These are phyloP conservation scores for Chaetoceros muelleri DNA, from an alignment of 108 stramenopile species.

Conservation along the genomic window DNA sequence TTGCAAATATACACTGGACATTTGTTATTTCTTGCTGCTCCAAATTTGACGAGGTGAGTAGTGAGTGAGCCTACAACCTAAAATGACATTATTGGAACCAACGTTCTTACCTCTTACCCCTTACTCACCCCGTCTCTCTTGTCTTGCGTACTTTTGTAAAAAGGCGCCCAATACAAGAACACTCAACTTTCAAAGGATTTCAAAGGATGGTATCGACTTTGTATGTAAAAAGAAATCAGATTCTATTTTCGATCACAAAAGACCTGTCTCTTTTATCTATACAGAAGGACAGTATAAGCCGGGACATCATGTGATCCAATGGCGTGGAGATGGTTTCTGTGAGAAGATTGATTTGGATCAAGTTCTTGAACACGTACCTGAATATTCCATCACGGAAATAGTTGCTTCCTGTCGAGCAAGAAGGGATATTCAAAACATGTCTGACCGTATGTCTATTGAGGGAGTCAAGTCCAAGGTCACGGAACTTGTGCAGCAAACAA, in stretches of 20 bases:
- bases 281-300: conserved; percentile 33
- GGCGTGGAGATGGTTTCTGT: conserved; percentile 37
- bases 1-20: background rate
- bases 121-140: background rate
- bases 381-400: conserved; percentile 27
- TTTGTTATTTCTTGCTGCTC: background rate
- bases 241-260: background rate
- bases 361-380: conserved; percentile 22
- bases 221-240: conserved; percentile 24
- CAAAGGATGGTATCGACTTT: conserved; percentile 40
- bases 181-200: conserved; percentile 37
- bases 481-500: conserved; percentile 37
- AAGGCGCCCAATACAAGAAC: conserved; percentile 42
- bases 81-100: background rate
- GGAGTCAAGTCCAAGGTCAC: conserved; percentile 17
- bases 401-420: conserved; percentile 12
- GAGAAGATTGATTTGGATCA: conserved; percentile 17
- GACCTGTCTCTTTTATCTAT: conserved; percentile 25
- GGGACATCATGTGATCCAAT: conserved; percentile 43
- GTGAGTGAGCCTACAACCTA: background rate
- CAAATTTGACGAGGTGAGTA: background rate
- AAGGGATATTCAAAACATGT: background rate
- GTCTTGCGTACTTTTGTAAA: background rate
- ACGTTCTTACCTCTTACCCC: too few relatives aligned
- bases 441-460: conserved; percentile 9